Evolutionary conservation across 352 stramenopile genomes (phyloP).

Genomic region (Globisporangium recalcitrans): DNA sequence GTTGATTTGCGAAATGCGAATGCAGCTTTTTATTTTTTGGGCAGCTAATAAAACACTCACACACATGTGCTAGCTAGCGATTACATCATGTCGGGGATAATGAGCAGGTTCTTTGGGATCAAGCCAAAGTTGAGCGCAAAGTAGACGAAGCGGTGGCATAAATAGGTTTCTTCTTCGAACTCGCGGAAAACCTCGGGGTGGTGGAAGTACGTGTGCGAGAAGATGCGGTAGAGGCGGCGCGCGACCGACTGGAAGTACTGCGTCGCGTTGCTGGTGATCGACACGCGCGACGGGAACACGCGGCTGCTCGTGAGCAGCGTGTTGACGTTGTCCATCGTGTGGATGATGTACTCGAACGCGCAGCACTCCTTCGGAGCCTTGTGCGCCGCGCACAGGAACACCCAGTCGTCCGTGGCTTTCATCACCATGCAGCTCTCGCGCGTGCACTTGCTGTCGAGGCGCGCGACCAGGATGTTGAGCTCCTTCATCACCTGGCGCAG

Average conservation of each 20-base stretch:
- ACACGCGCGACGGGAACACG: slow-evolving; percentile 74
- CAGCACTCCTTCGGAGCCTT: slow-evolving; percentile 80
- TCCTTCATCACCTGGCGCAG: slow-evolving; percentile 82
- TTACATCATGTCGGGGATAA: slow-evolving; percentile 68
- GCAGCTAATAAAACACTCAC: neutral
- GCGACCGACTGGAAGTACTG: slow-evolving; percentile 87
- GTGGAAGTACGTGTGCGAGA: slow-evolving; percentile 84
- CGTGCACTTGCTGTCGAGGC: slow-evolving; percentile 61
- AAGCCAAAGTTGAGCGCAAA: slow-evolving; percentile 74
- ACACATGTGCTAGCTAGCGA: neutral
- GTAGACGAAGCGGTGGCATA: slow-evolving; percentile 84
- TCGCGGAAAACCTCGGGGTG: slow-evolving; percentile 69
- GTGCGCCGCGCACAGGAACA: slow-evolving; percentile 80
- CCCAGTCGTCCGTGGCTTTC: slow-evolving; percentile 85
- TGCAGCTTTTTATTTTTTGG: slow-evolving; percentile 12
- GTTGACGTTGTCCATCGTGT: slow-evolving; percentile 87
- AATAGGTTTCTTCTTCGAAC: slow-evolving; percentile 66
- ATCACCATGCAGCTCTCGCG: slow-evolving; percentile 67
- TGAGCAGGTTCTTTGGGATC: slow-evolving; percentile 79
- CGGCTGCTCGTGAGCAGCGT: slow-evolving; percentile 76
- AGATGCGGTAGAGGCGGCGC: slow-evolving; percentile 75
- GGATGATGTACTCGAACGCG: slow-evolving; percentile 82
- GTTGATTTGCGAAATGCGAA: neutral
- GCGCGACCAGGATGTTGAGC: slow-evolving; percentile 69
- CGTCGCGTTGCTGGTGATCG: slow-evolving; percentile 71